Conservation (phyloP, 371 early-diverging fungal genomes). For the Sporodiniella umbellata region DNA sequence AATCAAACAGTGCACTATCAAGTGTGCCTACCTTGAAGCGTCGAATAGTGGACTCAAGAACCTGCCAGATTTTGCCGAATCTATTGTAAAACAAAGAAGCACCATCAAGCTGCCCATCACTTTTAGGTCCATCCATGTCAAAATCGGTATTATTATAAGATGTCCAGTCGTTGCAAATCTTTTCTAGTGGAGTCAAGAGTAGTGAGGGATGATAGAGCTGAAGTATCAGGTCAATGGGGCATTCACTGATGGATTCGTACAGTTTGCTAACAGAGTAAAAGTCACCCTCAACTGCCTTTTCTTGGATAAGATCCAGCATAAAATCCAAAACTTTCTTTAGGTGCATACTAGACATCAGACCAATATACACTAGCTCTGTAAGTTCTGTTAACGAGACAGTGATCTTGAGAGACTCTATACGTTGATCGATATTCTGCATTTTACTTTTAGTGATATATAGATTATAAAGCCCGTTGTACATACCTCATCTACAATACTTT, state of each 20-base stretch:
- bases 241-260: constrained; percentile 31
- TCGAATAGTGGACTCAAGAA: constrained; percentile 23
- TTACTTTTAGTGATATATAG: neutral
- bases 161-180: constrained; percentile 39
- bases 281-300: constrained; percentile 21
- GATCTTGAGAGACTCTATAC: constrained; percentile 21
- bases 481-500: constrained; percentile 14
- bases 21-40: constrained; percentile 34
- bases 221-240: constrained; percentile 40
- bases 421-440: constrained; percentile 32
- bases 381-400: constrained; percentile 18
- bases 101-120: too few relatives aligned
- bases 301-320: constrained; percentile 25
- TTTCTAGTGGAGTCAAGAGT: constrained; percentile 32
- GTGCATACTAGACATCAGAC: constrained; percentile 34
- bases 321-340: constrained; percentile 30
- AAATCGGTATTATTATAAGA: constrained; percentile 14
- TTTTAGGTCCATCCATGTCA: constrained; percentile 20
- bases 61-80: constrained; percentile 43
- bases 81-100: constrained; percentile 28
- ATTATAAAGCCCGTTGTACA: neutral
- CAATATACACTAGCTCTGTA: constrained; percentile 36
- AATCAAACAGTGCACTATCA: too few relatives aligned
- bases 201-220: constrained; percentile 35
- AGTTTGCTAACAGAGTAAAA: constrained; percentile 30